phyloP scores from a whole-genome alignment of 768 basidiomycete species.

The Phlebiopsis gigantea region DNA sequence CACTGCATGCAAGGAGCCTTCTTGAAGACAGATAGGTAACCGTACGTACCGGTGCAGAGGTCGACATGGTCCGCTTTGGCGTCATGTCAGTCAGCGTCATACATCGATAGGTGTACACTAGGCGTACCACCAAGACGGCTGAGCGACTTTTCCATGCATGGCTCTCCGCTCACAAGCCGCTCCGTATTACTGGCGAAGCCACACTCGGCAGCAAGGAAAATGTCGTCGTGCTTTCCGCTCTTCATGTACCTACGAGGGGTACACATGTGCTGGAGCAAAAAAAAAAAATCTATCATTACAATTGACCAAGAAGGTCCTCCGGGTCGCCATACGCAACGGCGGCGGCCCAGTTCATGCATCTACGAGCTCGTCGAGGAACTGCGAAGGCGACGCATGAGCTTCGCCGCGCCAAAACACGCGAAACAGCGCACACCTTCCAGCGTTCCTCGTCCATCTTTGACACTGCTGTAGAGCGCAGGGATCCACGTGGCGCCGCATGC shows the following conservation, averaged over 20 bases:
- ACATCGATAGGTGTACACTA: neutral
- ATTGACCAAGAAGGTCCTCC: constrained; percentile 42
- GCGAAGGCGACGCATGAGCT: neutral
- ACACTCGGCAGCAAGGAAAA: constrained; percentile 65
- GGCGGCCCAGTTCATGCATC: constrained; percentile 45
- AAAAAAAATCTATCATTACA: constrained; percentile 16
- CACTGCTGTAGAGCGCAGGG: constrained; percentile 39
- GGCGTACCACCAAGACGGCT: neutral
- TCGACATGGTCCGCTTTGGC: constrained; percentile 16
- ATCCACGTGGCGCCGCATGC: constrained; percentile 61
- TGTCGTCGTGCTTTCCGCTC: constrained; percentile 43
- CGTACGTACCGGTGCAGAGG: constrained; percentile 26
- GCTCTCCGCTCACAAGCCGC: constrained; percentile 9
- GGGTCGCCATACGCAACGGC: constrained; percentile 34
- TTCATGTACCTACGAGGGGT: constrained; percentile 37
- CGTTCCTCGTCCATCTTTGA: constrained; percentile 48
- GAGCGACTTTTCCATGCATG: constrained; percentile 6
- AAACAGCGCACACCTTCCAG: constrained; percentile 38
- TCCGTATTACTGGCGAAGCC: constrained; percentile 20
- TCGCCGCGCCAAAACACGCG: too few relatives aligned
- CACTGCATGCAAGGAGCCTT: neutral
- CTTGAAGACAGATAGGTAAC: neutral
- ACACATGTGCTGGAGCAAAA: neutral
- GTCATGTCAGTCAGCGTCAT: neutral
- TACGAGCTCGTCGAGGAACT: constrained; percentile 40